Base-by-base conservation (phyloP, 2,329 filamentous ascomycete species). In the Chaetomium strumarium region DNA sequence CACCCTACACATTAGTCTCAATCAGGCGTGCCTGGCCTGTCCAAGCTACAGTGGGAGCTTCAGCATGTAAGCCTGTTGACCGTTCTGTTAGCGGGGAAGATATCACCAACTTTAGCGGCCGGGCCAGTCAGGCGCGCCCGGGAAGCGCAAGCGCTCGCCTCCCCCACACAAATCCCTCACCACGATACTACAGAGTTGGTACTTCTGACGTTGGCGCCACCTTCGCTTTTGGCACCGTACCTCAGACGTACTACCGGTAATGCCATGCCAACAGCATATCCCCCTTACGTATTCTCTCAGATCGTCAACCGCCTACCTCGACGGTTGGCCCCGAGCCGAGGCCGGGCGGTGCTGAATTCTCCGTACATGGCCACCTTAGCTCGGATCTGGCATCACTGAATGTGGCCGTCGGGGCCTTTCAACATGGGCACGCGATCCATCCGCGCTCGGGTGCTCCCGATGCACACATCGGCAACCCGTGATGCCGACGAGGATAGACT, bases 81-180 rank as follows among this genome's bases (percentile, higher is more conserved):
- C 7, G 24, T 24, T 7, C 24, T 24, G 24, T 24, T 34, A 10
- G 33, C 33, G 11, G 13, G 13, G 9, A 34, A 12, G 33, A 41
- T 39, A 19, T 24, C 12, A 19, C n/a, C n/a, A 33, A 39, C 14
- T 33, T 36, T 16, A 36, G 44, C 44, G 20, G 17, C 39, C 45
- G 31, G 33, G 50, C 53, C 53, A 55, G 29, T 59, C 47, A 57
- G 41, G 48, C 53, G 53, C 49, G 47, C 31, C 36, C 43, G 45
- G 57, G 46, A 55, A 51, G 49, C 59, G 60, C 57, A 61, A 60
- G 60, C 60, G 57, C 58, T 59, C 52, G 49, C 49, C 52, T 55
- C 49, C 50, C 56, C 55, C 57, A 57, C 54, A 58, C 46, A 44
- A 50, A 30, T 16, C 34, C 4, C 6, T 14, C 34, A n/a, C n/a